Percentiles rank a stretch among this genome's conserved stretches.
Conservation (phyloP, 495 filamentous ascomycete species). For the Podospora pseudocomata region DNA sequence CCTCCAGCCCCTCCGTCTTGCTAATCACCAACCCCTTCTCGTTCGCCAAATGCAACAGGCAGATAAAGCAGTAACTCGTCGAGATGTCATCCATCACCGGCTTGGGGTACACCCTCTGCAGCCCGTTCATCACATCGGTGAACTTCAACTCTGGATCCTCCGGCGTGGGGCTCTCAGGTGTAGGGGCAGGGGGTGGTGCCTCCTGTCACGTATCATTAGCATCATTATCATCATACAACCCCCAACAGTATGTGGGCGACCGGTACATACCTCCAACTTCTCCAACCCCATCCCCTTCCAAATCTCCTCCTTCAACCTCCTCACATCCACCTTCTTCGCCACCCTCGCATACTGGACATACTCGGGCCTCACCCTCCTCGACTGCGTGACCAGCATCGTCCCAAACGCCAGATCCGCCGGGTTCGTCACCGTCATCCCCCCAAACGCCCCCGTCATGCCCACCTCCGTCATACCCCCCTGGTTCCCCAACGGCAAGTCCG, state of each 20-base stretch:
- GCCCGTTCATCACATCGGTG: conserved; percentile 81
- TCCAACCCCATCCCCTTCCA: conserved; percentile 84
- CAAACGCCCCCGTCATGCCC: conserved; percentile 47
- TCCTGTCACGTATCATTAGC: conserved; percentile 24
- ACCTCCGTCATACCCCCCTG: conserved; percentile 35
- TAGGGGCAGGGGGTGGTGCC: conserved; percentile 13
- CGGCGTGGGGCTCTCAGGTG: conserved; percentile 27
- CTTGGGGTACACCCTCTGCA: conserved; percentile 81
- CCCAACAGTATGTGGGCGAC: no score
- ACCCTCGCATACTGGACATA: conserved; percentile 95
- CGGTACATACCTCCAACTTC: conserved; percentile 38
- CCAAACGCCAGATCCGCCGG: conserved; percentile 68
- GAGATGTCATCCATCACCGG: conserved; percentile 88
- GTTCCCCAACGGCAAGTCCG: conserved; percentile 49
- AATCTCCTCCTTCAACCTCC: conserved; percentile 89
- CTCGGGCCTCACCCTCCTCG: conserved; percentile 75
- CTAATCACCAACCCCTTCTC: conserved; percentile 83
- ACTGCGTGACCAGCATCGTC: conserved; percentile 88
- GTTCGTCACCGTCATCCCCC: conserved; percentile 49
- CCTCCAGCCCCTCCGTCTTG: conserved; percentile 53
- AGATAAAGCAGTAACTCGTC: conserved; percentile 96
- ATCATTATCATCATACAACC: neutral
- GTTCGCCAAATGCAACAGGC: conserved; percentile 90
- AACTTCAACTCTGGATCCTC: conserved; percentile 62
- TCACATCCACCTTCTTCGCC: conserved; percentile 98